Percentiles rank a stretch among this genome's conserved stretches.
phyloP scores from a whole-genome alignment of 1,139 yeast genomes.

The Geotrichum restrictum region DNA sequence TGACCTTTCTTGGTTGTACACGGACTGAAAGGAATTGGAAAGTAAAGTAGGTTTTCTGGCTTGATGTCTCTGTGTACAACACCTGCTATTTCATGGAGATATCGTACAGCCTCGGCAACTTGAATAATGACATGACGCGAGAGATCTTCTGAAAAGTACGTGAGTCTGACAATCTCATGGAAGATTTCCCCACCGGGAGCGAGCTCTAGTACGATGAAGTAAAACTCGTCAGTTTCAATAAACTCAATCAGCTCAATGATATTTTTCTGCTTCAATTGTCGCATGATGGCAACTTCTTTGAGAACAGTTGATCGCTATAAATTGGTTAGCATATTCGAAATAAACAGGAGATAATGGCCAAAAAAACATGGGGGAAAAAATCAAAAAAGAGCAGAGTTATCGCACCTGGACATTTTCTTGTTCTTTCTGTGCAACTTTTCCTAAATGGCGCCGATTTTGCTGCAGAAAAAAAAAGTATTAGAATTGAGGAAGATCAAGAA shows the following conservation, averaged over 20 bases:
- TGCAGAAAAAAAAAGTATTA: not conserved
- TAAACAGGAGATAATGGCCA: not conserved
- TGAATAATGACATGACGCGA: slow-evolving; percentile 82
- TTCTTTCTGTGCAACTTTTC: slow-evolving; percentile 5
- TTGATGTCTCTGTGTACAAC: slow-evolving; percentile 93
- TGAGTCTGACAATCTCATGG: slow-evolving; percentile 84
- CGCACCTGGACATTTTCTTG: slow-evolving; percentile 12
- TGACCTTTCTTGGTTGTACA: slow-evolving; percentile 51
- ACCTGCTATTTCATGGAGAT: slow-evolving; percentile 75
- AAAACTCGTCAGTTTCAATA: slow-evolving; percentile 58
- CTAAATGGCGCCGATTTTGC: slow-evolving; percentile 7
- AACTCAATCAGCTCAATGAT: slow-evolving; percentile 69
- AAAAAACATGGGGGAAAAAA: not conserved
- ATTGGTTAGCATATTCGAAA: not conserved
- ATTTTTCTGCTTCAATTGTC: slow-evolving; percentile 66
- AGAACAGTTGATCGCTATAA: slow-evolving; percentile 56
- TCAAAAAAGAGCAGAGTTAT: too few species aligned
- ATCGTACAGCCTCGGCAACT: slow-evolving; percentile 74
- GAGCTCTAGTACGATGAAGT: slow-evolving; percentile 78
- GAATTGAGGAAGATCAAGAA: not conserved
- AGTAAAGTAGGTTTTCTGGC: slow-evolving; percentile 85
- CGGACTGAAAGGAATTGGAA: slow-evolving; percentile 64
- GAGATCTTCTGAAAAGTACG: slow-evolving; percentile 83
- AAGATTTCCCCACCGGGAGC: slow-evolving; percentile 93
- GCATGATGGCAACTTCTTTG: slow-evolving; percentile 84